A percentile compares a stretch with the other conserved stretches of the same genome.
Evolutionary conservation across 441 rosid genomes (phyloP).

Genomic region (Arabidopsis hybrid): DNA sequence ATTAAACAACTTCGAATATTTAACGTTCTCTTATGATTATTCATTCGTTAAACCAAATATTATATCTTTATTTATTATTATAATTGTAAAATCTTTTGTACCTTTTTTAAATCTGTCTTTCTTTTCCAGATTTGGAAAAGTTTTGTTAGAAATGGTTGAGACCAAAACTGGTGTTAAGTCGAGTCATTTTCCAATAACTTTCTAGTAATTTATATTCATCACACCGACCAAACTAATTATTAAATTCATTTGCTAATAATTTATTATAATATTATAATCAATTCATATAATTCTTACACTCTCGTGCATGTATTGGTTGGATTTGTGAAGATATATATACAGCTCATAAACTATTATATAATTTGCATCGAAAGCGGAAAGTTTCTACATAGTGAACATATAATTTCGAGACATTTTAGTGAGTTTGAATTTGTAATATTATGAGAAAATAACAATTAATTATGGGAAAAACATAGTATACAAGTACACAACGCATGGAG

Average conservation of each 20-base stretch:
- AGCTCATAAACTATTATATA: neutral
- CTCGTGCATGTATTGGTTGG: slow-evolving; percentile 22
- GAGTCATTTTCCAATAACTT: slow-evolving; percentile 44
- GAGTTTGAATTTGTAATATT: neutral
- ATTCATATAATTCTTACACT: slow-evolving; percentile 24
- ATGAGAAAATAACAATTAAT: neutral
- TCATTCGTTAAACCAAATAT: slow-evolving; percentile 23
- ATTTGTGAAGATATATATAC: slow-evolving; percentile 7
- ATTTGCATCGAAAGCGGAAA: neutral
- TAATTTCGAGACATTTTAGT: neutral
- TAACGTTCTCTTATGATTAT: slow-evolving; percentile 15
- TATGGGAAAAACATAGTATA: too few relatives aligned
- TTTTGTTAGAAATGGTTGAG: slow-evolving; percentile 41
- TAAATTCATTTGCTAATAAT: neutral
- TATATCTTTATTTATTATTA: neutral
- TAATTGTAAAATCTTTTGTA: neutral
- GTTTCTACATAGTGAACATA: neutral
- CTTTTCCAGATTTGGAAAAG: slow-evolving; percentile 45
- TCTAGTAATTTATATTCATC: slow-evolving; percentile 28
- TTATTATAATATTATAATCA: slow-evolving; percentile 9
- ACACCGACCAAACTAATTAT: slow-evolving; percentile 40
- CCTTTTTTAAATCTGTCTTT: slow-evolving; percentile 41
- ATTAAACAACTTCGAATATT: slow-evolving; percentile 22
- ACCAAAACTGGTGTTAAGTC: slow-evolving; percentile 33
- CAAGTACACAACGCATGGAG: too few relatives aligned